Evolutionary conservation across 1,139 yeast genomes (phyloP), one percentile per base, ranked within the genome.

Genomic region (Maudiozyma humilis): DNA sequence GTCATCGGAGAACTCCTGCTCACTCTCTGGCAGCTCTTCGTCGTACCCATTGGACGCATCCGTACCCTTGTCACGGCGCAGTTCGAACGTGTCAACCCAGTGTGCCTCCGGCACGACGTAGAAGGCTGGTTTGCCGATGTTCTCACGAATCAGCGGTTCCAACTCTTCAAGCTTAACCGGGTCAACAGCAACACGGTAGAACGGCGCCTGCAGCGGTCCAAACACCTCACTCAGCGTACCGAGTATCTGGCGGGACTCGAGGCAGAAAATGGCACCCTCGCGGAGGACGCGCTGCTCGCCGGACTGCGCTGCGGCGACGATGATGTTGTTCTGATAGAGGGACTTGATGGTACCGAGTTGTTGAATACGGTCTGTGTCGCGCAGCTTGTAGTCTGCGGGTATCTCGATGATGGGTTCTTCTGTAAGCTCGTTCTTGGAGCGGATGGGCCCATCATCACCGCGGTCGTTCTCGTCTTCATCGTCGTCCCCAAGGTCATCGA

Each of bases 11-110:
- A 82, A 91, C 56, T 91, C 97, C 60, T 87, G 96, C 60, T 91
- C 97, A 34, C 84, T 94, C 53, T 79, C 86, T 0, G 96, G 89
- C 19, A 89, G 65, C 56, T 91, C 99, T 66, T 91, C 98, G 63
- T 91, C 98, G 60, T 87, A 85, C 60, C 87, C 81, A 54, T 91
- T 91, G 57, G 95, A 83, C 0, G 98, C 98, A 66, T 91, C 99
- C 1, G 91, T 82, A 13, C 97, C 98, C 56, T 82, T 88, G 18
- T 79, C 50, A 20, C 72, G 69, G 53, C 78, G 83, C 42, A 89
- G 73, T 16, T 77, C 67, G 44, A 83, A 85, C 0, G 97, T 89
- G 50, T 81, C 78, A 13, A 85, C 69, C 64, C 88, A 89, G 45
- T 82, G 75, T 0, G 96, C 82, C 38, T 79, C 83, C 1, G 89